phyloP scores from a whole-genome alignment of 2,329 filamentous ascomycete species.

The Aspergillus nomiae region DNA sequence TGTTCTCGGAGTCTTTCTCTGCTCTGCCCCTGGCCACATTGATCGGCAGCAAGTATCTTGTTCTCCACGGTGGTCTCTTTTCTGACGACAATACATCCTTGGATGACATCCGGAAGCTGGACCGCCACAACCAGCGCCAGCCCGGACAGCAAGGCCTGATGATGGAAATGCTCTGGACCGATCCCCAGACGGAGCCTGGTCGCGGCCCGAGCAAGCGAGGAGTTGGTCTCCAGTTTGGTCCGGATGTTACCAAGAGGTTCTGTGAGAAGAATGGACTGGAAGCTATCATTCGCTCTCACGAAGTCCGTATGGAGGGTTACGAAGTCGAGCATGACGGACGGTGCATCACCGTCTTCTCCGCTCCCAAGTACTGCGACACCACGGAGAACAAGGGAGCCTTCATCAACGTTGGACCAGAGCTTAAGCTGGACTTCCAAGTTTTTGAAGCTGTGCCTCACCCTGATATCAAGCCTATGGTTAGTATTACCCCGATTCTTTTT shows the following conservation, averaged over 20 bases:
- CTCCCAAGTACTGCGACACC: slow-evolving; percentile 94
- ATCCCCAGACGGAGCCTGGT: slow-evolving; percentile 83
- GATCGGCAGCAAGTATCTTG: slow-evolving; percentile 86
- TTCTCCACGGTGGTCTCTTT: slow-evolving; percentile 92
- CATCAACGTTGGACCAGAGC: slow-evolving; percentile 91
- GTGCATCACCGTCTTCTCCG: slow-evolving; percentile 98
- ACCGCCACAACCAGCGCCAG: slow-evolving; percentile 87
- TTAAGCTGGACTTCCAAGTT: slow-evolving; percentile 88
- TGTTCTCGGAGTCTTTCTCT: slow-evolving; percentile 98
- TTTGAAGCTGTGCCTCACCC: slow-evolving; percentile 98
- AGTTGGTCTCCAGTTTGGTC: slow-evolving; percentile 94
- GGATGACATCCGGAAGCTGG: slow-evolving; percentile 90
- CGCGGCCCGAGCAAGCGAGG: slow-evolving; percentile 94
- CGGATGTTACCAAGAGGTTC: slow-evolving; percentile 93
- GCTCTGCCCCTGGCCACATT: slow-evolving; percentile 88
- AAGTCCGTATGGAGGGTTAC: slow-evolving; percentile 99
- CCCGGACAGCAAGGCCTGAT: slow-evolving; percentile 92
- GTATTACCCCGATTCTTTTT: slow-evolving; percentile 16
- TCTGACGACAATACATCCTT: slow-evolving; percentile 88
- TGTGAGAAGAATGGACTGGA: slow-evolving; percentile 94
- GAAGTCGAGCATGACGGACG: slow-evolving; percentile 94
- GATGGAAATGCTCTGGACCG: slow-evolving; percentile 99
- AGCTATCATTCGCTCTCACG: slow-evolving; percentile 94
- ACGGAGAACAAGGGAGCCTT: slow-evolving; percentile 98
- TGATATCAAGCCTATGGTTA: slow-evolving; percentile 85